Base-by-base conservation (phyloP, 1,284 basidiomycete genomes). In the Jaminaea rosea region DNA sequence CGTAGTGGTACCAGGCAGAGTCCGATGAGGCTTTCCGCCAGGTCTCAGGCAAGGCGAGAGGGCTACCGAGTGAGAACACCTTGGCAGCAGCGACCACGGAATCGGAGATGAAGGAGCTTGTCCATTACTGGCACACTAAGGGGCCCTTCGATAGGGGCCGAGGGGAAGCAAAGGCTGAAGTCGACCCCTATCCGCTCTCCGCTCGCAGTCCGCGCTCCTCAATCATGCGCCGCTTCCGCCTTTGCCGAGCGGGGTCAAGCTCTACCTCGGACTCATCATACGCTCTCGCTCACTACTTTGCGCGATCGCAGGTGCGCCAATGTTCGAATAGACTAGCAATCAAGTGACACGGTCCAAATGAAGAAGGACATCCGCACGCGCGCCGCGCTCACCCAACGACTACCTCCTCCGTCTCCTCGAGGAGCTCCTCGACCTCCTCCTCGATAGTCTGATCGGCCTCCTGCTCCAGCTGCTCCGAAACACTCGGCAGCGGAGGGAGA, bases 371-470 rank as follows among this genome's bases (percentile, higher is more conserved):
- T 45, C 42, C 9, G 9, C n/a, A 39, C 17, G 37, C 19, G 37
- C 19, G 37, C 37, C 19, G 19, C 37, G 15, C 36, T 42, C 39
- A 21, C 39, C 13, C 39, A 23, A 45, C 53, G 23, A 67, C 49
- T n/a, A 69, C 53, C 50, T 71, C 65, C 44, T 72, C 68, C 37
- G 63, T 74, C 60, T 74, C 72, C 55, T 74, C 72, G 54, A 74
- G 59, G 36, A 73, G 58, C 52, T 72, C 72, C 58, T 75, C 73
- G 50, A 71, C 55, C 73, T 72, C 74, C 56, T 75, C 73, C 52
- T 75, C 65, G 41, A 74, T 62, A 58, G 67, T 65, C 46, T 72
- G 67, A 31, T 63, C 68, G 17, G 65, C 63, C 50, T 71, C 64
- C 52, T 67, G 56, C 51, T 64, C 56, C 13, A 66, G 56, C 54